These are phyloP conservation scores for Phoma herbarum DNA, from an alignment of 2,329 filamentous ascomycete species.

Conservation along the genomic window DNA sequence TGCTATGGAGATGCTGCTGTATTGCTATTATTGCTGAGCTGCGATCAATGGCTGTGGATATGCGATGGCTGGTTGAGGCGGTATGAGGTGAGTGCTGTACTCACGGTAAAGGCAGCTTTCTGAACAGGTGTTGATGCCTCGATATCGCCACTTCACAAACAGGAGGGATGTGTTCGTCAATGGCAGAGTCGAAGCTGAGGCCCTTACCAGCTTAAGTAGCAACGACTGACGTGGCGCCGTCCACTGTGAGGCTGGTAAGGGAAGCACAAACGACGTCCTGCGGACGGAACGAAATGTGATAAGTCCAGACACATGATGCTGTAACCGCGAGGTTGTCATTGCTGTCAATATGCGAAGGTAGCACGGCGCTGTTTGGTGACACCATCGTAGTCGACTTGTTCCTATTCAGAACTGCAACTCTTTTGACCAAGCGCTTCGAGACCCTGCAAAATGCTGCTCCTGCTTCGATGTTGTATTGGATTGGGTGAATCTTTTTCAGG, in stretches of 20 bases:
- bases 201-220: constrained; percentile 3
- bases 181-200: neutral
- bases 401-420: neutral
- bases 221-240: constrained; percentile 2
- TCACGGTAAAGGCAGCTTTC: neutral
- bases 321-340: neutral
- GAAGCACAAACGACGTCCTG: neutral
- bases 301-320: constrained; percentile 1
- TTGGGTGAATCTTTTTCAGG: too few relatives aligned
- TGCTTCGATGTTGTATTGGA: neutral
- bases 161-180: neutral
- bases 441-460: neutral
- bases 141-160: neutral
- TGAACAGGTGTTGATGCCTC: neutral
- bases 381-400: neutral
- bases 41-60: neutral
- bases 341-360: constrained; percentile 2
- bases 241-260: neutral
- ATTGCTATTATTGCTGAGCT: constrained; percentile 1
- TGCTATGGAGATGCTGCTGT: constrained; percentile 11
- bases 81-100: neutral
- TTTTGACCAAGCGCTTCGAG: neutral
- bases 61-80: neutral
- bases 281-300: constrained; percentile 3
- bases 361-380: constrained; percentile 4